Evolutionary conservation across 352 stramenopile species (phyloP).

Genomic region (Hyaloperonospora arabidopsidis): DNA sequence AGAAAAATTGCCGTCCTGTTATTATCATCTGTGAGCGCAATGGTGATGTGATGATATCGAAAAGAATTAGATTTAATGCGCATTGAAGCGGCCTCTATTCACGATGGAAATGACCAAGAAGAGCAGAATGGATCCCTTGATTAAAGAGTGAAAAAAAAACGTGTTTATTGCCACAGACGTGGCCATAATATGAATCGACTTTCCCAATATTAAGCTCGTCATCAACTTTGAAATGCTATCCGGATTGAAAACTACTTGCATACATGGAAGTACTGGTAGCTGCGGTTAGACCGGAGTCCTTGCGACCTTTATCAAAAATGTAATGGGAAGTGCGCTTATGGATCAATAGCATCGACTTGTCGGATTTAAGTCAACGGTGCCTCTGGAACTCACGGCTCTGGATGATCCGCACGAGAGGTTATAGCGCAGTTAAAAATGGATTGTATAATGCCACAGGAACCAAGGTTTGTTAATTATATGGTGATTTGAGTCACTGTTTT

Average conservation of each 20-base stretch:
- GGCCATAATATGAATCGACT: constrained; percentile 97
- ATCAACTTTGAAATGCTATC: constrained; percentile 99
- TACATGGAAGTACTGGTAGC: constrained; percentile 93
- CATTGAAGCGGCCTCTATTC: constrained; percentile 92
- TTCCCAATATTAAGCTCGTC: constrained; percentile 98
- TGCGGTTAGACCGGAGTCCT: constrained; percentile 96
- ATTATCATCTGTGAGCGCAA: constrained; percentile 98
- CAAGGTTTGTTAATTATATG: constrained; percentile 97
- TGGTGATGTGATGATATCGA: constrained; percentile 97
- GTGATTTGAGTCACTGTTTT: constrained; percentile 96
- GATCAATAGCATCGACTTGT: constrained; percentile 98
- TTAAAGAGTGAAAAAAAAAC: constrained; percentile 92
- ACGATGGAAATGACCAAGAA: constrained; percentile 96
- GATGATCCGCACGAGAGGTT: constrained; percentile 93
- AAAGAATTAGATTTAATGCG: constrained; percentile 96
- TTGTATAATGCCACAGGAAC: constrained; percentile 68
- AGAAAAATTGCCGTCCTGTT: constrained; percentile 97
- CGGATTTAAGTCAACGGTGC: constrained; percentile 97
- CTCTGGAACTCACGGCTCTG: constrained; percentile 94
- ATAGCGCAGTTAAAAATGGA: constrained; percentile 31
- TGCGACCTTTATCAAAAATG: constrained; percentile 98
- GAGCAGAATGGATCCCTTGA: constrained; percentile 96
- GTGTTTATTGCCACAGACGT: constrained; percentile 98
- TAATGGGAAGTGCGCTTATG: constrained; percentile 91
- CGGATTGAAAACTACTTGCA: constrained; percentile 99